Base-by-base conservation (phyloP, 331 rosid species). In the Acacia pycnantha region DNA sequence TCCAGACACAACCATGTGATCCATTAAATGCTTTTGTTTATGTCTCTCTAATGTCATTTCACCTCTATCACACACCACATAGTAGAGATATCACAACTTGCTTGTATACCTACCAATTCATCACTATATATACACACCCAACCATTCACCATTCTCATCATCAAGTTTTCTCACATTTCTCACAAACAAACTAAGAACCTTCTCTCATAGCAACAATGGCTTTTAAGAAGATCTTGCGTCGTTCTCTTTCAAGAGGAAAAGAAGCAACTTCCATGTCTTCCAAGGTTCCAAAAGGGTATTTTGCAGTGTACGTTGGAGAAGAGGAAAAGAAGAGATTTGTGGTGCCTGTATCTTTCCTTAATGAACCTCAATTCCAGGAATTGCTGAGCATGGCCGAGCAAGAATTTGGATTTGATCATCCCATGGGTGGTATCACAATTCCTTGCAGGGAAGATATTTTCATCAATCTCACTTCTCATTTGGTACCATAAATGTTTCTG, bases 391-490 rank as follows among this genome's bases (percentile, higher is more conserved):
- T 68, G 33, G 84, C 84, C 0, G 90, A 90, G 76, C 84, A 90
- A 81, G 92, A 89, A 81, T 89, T 87, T 44, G 89, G 92, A 43
- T 91, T 74, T 76, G 54, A 79, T 70, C 85, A 91, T 83, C 91
- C 90, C 29, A 89, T 83, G 90, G 93, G 95, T 18, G 93, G 89
- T 70, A 87, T 89, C 53, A 83, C 86, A 27, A 83, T 91, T 62
- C 93, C 93, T 12, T 91, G 92, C 82, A 84, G 80, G 44, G 84
- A 89, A 84, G 88, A 90, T 19, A 41, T 59, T 51, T 91, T 88
- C 86, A 47, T 85, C 65, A 62, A 77, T 70, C 74, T 86, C 77
- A 81, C 84, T 47, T 85, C 88, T 62, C 51, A 40, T 26, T 77
- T 88, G 31, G 31, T 13, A 2, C 35, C 35, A 14, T 70, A 26